These are phyloP conservation scores for Cercospora sesami DNA, from an alignment of 2,329 filamentous ascomycete genomes.

Conservation along the genomic window DNA sequence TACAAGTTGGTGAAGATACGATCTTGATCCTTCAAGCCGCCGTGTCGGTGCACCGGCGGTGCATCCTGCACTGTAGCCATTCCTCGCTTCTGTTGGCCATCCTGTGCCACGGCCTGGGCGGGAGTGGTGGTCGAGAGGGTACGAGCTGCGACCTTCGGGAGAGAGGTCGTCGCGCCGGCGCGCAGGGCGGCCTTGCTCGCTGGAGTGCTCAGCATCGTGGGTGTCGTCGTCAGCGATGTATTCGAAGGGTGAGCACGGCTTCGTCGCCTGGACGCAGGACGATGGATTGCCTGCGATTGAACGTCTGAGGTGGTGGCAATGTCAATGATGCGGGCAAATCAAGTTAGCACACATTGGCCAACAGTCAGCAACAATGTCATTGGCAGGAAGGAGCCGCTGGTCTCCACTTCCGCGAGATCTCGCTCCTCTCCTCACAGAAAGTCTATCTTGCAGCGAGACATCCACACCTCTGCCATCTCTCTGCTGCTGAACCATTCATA, in stretches of 20 bases:
- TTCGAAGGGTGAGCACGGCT: slow-evolving; percentile 23
- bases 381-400: not conserved
- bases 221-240: not conserved
- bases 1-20: slow-evolving; percentile 99
- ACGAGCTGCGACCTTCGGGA: slow-evolving; percentile 38
- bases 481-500: not conserved
- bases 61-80: slow-evolving; percentile 62
- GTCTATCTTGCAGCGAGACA: not conserved
- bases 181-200: slow-evolving; percentile 35
- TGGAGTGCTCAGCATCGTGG: slow-evolving; percentile 37
- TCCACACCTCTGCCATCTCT: not conserved
- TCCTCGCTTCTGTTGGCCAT: slow-evolving; percentile 60
- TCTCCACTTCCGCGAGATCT: not conserved
- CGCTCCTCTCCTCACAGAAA: not conserved
- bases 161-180: slow-evolving; percentile 28
- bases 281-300: not conserved
- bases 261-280: slow-evolving; percentile 30
- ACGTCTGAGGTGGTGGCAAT: slow-evolving; percentile 5
- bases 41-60: slow-evolving; percentile 66
- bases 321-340: slow-evolving; percentile 7
- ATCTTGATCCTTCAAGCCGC: slow-evolving; percentile 92
- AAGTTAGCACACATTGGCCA: slow-evolving; percentile 6
- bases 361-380: not conserved
- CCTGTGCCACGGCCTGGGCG: slow-evolving; percentile 33
- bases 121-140: slow-evolving; percentile 31